phyloP scores from a whole-genome alignment of 495 filamentous ascomycete species.

The Talaromyces borbonicus region DNA sequence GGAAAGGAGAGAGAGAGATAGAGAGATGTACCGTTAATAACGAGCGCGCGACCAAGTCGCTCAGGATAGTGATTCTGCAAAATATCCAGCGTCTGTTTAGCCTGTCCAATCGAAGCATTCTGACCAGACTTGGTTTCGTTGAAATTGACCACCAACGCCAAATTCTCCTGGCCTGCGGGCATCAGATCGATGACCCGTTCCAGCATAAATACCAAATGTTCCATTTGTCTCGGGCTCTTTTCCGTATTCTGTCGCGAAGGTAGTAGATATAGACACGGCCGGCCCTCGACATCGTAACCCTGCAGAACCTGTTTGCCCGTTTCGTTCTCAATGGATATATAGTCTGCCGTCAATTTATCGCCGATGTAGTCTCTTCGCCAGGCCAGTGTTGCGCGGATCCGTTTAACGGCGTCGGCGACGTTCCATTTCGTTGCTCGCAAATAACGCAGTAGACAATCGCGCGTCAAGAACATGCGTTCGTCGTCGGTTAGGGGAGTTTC shows the following conservation, averaged over 20 bases:
- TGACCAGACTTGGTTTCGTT: constrained; percentile 68
- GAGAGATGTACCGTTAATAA: constrained; percentile 59
- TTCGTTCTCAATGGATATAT: constrained; percentile 84
- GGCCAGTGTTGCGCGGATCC: constrained; percentile 65
- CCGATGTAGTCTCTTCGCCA: constrained; percentile 88
- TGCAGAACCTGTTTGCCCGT: constrained; percentile 89
- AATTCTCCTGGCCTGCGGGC: constrained; percentile 72
- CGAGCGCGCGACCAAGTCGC: constrained; percentile 75
- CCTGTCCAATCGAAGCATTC: constrained; percentile 63
- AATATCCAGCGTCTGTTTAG: constrained; percentile 71
- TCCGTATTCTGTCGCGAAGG: constrained; percentile 89
- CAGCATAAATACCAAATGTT: constrained; percentile 92
- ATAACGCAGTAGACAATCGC: constrained; percentile 86
- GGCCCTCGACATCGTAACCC: constrained; percentile 73
- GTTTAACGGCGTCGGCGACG: constrained; percentile 59
- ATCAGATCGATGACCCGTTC: constrained; percentile 84
- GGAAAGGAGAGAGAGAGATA: neutral
- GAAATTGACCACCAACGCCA: constrained; percentile 83
- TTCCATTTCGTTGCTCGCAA: constrained; percentile 91
- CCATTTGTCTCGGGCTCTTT: constrained; percentile 75
- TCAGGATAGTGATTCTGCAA: constrained; percentile 94
- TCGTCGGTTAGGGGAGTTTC: constrained; percentile 58
- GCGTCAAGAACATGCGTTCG: constrained; percentile 83
- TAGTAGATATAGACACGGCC: constrained; percentile 81
- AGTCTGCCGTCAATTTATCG: constrained; percentile 62